Conservation (phyloP, 352 stramenopile species). For the Phytophthora europaea region DNA sequence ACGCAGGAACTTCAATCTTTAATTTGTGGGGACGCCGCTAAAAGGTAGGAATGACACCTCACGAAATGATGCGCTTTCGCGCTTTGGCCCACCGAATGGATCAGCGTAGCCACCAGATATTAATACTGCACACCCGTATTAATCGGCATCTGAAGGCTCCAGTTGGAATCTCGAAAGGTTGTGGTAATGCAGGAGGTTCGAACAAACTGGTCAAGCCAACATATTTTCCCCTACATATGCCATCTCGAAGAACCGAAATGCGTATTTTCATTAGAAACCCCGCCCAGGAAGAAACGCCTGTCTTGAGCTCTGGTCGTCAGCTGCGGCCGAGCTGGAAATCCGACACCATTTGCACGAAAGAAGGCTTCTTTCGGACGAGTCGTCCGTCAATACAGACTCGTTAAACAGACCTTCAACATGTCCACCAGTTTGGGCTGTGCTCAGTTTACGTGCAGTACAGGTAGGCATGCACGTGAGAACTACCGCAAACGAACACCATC, state of each 20-base stretch:
- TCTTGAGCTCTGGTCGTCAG: not conserved
- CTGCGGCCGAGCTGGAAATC: not conserved
- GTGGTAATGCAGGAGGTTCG: constrained; percentile 4
- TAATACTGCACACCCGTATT: constrained; percentile 5
- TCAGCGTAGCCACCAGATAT: constrained; percentile 2
- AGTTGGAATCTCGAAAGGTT: constrained; percentile 18
- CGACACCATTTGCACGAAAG: constrained; percentile 9
- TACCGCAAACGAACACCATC: not conserved
- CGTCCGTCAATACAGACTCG: constrained; percentile 4
- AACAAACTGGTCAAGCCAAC: not conserved
- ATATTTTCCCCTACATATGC: not conserved
- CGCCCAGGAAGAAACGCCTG: not conserved
- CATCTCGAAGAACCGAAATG: not conserved
- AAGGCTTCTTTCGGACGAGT: not conserved
- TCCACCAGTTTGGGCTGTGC: constrained; percentile 7
- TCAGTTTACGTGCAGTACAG: constrained; percentile 21
- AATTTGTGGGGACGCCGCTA: constrained; percentile 20
- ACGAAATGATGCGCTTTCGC: constrained; percentile 8
- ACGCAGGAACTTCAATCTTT: constrained; percentile 17
- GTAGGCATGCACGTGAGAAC: not conserved
- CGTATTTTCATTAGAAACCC: not conserved
- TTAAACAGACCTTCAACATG: not conserved
- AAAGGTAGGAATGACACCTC: constrained; percentile 1
- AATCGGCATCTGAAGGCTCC: not conserved
- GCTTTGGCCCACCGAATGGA: constrained; percentile 27